phyloP scores from a whole-genome alignment of 1,284 basidiomycete genomes.

The Naganishia cerealis region DNA sequence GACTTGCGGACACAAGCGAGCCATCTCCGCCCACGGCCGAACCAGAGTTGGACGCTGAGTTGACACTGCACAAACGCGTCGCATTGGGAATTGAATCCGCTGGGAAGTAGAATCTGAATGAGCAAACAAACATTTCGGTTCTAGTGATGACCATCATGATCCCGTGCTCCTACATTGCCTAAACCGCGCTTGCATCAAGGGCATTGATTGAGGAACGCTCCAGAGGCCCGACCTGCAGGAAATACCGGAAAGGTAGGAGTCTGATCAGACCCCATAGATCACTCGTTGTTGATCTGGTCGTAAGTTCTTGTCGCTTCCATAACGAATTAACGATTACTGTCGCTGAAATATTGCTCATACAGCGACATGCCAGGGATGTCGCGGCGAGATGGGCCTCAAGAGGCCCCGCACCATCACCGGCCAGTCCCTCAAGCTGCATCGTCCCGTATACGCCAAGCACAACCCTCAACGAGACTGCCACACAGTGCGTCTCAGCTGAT shows the following conservation, averaged over 20 bases:
- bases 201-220: not conserved
- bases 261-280: not conserved
- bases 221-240: not conserved
- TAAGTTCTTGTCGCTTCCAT: not conserved
- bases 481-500: constrained; percentile 23
- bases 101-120: not conserved
- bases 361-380: constrained; percentile 16
- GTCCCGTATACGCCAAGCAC: constrained; percentile 15
- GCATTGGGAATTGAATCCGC: too few species aligned
- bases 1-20: too few species aligned
- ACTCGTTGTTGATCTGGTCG: not conserved
- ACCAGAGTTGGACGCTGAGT: too few species aligned
- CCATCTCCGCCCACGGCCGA: too few species aligned
- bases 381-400: constrained; percentile 9
- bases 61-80: too few species aligned
- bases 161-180: not conserved
- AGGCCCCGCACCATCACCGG: constrained; percentile 18
- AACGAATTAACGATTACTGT: not conserved
- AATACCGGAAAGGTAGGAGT: constrained; percentile 5
- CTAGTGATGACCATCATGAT: not conserved
- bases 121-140: not conserved
- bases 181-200: not conserved
- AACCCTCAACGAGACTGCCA: constrained; percentile 10
- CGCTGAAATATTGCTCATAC: not conserved
- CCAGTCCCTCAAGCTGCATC: constrained; percentile 24